A percentile compares a stretch with the other conserved stretches of the same genome.
These are phyloP conservation scores for Heliamphora pulchella DNA, from an alignment of 179 eudicot species.

Conservation along the genomic window DNA sequence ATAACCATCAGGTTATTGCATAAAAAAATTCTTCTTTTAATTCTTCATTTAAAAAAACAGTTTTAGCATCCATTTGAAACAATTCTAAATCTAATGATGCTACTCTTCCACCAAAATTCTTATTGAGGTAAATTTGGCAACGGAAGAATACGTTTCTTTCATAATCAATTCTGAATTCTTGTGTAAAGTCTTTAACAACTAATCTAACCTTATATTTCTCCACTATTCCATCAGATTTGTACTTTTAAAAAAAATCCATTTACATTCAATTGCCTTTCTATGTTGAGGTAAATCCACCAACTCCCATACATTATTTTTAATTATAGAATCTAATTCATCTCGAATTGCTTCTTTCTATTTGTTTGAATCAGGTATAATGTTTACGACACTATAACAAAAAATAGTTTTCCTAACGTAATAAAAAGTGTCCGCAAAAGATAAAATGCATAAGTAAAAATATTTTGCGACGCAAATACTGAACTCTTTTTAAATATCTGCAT, in stretches of 20 bases:
- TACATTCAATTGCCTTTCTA: not conserved
- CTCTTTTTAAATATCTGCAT: too few species aligned
- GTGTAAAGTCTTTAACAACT: not conserved
- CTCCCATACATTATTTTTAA: not conserved
- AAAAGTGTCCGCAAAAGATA: too few species aligned
- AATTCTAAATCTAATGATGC: not conserved
- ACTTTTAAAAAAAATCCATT: not conserved
- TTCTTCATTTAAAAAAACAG: not conserved
- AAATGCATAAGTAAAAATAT: too few species aligned
- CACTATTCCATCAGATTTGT: not conserved
- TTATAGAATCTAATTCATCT: not conserved
- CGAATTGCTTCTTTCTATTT: not conserved
- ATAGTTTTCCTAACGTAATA: too few species aligned
- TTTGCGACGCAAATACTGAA: too few species aligned
- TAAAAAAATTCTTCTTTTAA: not conserved
- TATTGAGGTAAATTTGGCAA: not conserved
- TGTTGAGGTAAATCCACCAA: not conserved
- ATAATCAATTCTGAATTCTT: not conserved
- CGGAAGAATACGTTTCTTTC: not conserved
- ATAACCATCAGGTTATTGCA: not conserved
- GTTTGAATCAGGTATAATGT: not conserved
- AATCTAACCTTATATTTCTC: not conserved
- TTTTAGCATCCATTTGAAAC: not conserved
- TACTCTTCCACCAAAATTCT: not conserved
- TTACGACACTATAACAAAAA: too few species aligned